Base-by-base conservation (phyloP, 768 basidiomycete species). In the Mycena leptocephala region DNA sequence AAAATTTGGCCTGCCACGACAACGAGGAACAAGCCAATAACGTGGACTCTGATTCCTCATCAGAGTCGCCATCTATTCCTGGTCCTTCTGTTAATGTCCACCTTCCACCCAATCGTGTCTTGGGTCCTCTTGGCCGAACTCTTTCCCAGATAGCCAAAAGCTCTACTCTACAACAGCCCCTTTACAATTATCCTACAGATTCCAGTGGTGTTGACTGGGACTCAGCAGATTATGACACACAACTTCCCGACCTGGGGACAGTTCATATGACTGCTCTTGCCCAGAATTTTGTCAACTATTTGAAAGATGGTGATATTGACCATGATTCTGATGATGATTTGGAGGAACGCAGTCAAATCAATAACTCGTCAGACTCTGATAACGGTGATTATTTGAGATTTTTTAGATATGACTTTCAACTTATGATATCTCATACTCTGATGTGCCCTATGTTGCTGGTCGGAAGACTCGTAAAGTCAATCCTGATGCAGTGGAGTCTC, bases 291-390 rank as follows among this genome's bases (percentile, higher is more conserved):
- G 53, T 30, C 53, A 28, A 16, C 16, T 55, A 55, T 55, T 18
- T 55, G 51, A 6, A 53, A 30, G 28, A 55, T 51, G 48, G n/a
- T 3, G 11, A 22, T 6, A 10, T 10, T 0, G 28, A 55, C 16
- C 1, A 53, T 30, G 28, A 68, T 37, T 70, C 69, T 16, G 69
- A 70, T 39, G 69, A 70, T 35, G 30, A 61, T 46, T 18, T 35
- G 6, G 69, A 70, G 26, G 69, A 70, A 35, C 69, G 59, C 3
- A 70, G 69, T 24, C 32, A 70, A 18, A n/a, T 20, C 5, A 18
- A 32, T 51, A 24, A 55, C 16, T 59, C 63, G 14, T 64, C 69
- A n/a, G 41, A 22, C 14, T 70, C 59, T 0, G 69, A 70, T 1
- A 24, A 32, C 14, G 32, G 69, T 55, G 14, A 55, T 24, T 28